Evolutionary conservation across 2,329 filamentous ascomycete species (phyloP).

Genomic region (Stachybotrys chartarum): DNA sequence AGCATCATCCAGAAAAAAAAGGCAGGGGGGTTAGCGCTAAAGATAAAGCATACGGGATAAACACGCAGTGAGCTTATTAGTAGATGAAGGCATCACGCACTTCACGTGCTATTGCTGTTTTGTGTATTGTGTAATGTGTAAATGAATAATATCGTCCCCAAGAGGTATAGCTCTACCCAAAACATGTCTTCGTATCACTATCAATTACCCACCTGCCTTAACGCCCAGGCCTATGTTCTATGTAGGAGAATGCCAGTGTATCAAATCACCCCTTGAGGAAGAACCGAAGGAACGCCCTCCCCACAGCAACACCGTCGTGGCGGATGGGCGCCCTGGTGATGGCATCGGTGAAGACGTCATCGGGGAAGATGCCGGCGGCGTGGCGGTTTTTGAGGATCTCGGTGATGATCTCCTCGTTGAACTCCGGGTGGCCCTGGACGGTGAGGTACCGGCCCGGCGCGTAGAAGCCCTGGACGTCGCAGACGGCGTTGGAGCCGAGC

Average conservation of each 20-base stretch:
- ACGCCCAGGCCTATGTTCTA: neutral
- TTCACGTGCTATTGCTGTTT: too few species aligned
- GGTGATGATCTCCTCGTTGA: slow-evolving; percentile 30
- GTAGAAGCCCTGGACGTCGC: slow-evolving; percentile 36
- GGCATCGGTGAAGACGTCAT: slow-evolving; percentile 62
- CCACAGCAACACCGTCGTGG: slow-evolving; percentile 77
- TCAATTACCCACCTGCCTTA: neutral
- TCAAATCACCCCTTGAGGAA: slow-evolving; percentile 45
- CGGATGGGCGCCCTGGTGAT: slow-evolving; percentile 56
- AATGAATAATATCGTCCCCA: too few species aligned
- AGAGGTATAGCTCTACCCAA: neutral
- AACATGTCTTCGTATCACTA: neutral
- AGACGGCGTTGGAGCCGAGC: slow-evolving; percentile 32
- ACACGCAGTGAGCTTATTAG: too few species aligned
- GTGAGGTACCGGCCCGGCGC: slow-evolving; percentile 28
- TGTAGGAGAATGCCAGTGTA: neutral
- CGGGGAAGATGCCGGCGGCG: slow-evolving; percentile 59
- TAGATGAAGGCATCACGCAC: too few species aligned
- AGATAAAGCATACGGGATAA: too few species aligned
- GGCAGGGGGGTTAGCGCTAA: too few species aligned
- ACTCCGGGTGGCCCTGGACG: slow-evolving; percentile 43
- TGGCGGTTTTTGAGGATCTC: slow-evolving; percentile 44
- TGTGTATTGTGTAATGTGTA: too few species aligned
- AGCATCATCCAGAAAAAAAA: too few species aligned
- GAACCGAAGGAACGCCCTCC: slow-evolving; percentile 69